phyloP scores from a whole-genome alignment of 164 flowering plant species.

The Magnolia sinica region DNA sequence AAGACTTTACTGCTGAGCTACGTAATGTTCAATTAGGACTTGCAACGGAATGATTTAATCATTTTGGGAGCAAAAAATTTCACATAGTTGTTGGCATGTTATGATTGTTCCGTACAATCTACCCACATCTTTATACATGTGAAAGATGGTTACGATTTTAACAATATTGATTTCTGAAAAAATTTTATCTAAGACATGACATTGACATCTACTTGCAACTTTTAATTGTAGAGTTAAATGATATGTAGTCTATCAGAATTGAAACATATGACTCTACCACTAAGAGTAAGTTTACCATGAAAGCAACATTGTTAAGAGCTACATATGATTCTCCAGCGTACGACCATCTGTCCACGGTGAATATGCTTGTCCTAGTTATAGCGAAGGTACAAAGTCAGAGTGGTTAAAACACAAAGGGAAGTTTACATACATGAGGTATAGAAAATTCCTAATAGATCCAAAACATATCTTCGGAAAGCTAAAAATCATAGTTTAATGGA shows the following conservation, averaged over 20 bases:
- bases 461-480: background rate
- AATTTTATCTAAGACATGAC: background rate
- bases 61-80: background rate
- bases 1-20: background rate
- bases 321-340: background rate
- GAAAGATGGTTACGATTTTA: background rate
- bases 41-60: background rate
- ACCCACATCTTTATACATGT: background rate
- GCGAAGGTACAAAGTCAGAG: background rate
- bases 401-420: background rate
- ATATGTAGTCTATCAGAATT: background rate
- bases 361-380: background rate
- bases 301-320: background rate
- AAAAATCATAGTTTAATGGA: background rate
- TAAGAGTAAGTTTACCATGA: background rate
- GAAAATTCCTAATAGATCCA: background rate
- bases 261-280: constrained; percentile 3
- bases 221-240: background rate
- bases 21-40: background rate
- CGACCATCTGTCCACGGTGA: background rate
- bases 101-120: too few relatives aligned
- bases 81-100: background rate
- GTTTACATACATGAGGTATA: background rate
- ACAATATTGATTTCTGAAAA: too few relatives aligned
- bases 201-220: constrained; percentile 8